A percentile compares a stretch with the other conserved stretches of the same genome.
Evolutionary conservation across 1,284 basidiomycete species (phyloP).

Genomic region (Abortiporus biennis): DNA sequence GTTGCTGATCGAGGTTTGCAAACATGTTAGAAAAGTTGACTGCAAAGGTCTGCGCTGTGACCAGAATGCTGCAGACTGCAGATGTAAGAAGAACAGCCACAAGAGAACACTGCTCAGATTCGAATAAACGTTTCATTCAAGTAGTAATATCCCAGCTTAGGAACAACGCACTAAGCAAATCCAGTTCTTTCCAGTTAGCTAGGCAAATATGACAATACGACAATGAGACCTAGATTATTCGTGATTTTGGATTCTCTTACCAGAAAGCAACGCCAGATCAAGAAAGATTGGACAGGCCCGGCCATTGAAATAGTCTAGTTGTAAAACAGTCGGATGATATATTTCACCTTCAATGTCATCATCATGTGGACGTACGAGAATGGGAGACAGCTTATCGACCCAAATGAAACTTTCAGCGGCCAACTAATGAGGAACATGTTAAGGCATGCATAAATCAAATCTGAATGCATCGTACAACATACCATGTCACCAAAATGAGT

Average conservation of each 20-base stretch:
- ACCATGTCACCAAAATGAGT: slow-evolving; percentile 20
- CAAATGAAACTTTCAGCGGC: slow-evolving; percentile 18
- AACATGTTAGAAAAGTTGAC: slow-evolving; percentile 13
- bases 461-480: no score
- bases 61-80: slow-evolving; percentile 15
- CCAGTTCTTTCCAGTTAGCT: slow-evolving; percentile 18
- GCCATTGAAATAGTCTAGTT: slow-evolving; percentile 23
- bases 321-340: not conserved
- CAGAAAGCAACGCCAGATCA: slow-evolving; percentile 27
- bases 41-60: slow-evolving; percentile 17
- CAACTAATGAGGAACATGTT: slow-evolving; percentile 11
- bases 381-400: slow-evolving; percentile 22
- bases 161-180: slow-evolving; percentile 17
- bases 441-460: not conserved
- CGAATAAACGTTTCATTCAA: not conserved
- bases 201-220: not conserved
- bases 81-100: slow-evolving; percentile 17
- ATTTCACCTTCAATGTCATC: not conserved
- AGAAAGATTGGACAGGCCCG: slow-evolving; percentile 24
- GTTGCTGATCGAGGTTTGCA: slow-evolving; percentile 11
- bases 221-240: not conserved
- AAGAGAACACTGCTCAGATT: slow-evolving; percentile 14
- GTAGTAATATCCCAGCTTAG: not conserved
- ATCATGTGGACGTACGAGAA: slow-evolving; percentile 19
- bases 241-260: slow-evolving; percentile 13